A percentile compares a stretch with the other conserved stretches of the same genome.
phyloP scores from a whole-genome alignment of 1,139 yeast species.

The Debaryomyces fabryi region DNA sequence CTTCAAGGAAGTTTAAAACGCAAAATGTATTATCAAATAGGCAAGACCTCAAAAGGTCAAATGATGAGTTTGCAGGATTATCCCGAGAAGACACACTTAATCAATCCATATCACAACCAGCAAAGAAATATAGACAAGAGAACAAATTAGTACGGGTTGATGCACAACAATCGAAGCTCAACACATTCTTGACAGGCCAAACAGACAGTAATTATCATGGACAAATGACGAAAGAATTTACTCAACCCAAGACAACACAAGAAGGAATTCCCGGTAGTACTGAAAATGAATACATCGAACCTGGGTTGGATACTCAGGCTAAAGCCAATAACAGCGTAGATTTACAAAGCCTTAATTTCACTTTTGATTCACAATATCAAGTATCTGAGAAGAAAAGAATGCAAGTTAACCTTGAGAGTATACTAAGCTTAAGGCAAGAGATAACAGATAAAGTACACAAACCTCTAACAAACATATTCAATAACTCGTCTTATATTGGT shows the following conservation, averaged over 20 bases:
- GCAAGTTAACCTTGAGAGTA: constrained; percentile 58
- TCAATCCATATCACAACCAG: constrained; percentile 10
- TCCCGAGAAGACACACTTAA: constrained; percentile 6
- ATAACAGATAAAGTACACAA: constrained; percentile 52
- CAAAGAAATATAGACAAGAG: constrained; percentile 52
- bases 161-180: constrained; percentile 61
- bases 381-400: constrained; percentile 19
- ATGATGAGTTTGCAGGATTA: not conserved
- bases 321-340: not conserved
- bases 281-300: not conserved
- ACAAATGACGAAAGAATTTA: constrained; percentile 4
- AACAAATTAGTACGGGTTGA: constrained; percentile 77
- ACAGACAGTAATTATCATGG: constrained; percentile 9
- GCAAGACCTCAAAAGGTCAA: constrained; percentile 20
- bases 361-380: not conserved
- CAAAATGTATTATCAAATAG: constrained; percentile 52
- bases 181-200: constrained; percentile 38
- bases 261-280: not conserved
- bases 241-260: not conserved
- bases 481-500: constrained; percentile 78
- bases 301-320: not conserved
- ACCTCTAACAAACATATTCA: constrained; percentile 65
- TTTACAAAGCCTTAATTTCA: not conserved
- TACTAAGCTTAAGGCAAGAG: constrained; percentile 53
- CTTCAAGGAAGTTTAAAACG: constrained; percentile 68